Evolutionary conservation across 371 early-diverging fungal genomes (phyloP).

Genomic region (Mucor indicus): DNA sequence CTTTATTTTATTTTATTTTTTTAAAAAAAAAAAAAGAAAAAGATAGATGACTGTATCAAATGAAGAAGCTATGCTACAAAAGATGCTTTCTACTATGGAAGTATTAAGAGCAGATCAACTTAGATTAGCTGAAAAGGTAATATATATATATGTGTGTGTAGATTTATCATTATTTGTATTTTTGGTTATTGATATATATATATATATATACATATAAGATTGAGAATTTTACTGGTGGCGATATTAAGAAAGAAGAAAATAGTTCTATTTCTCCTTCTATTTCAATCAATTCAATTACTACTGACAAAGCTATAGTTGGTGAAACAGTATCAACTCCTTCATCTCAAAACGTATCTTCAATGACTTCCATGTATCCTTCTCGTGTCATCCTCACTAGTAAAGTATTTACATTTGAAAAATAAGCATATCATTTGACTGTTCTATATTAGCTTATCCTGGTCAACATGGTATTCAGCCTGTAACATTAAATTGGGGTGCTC

Average conservation of each 20-base stretch:
- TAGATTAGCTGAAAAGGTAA: constrained; percentile 28
- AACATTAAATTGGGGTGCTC: constrained; percentile 81
- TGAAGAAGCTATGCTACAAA: constrained; percentile 23
- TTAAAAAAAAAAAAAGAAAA: neutral
- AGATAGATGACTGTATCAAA: constrained; percentile 23
- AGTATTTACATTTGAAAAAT: neutral
- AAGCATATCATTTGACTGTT: neutral
- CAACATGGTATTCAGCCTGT: constrained; percentile 87
- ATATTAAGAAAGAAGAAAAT: neutral
- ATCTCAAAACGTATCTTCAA: neutral
- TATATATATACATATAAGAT: neutral
- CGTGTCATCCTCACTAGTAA: constrained; percentile 52
- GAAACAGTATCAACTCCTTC: neutral
- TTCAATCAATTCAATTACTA: constrained; percentile 1
- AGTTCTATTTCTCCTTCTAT: constrained; percentile 7
- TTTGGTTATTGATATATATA: constrained; percentile 4
- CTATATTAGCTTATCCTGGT: constrained; percentile 70
- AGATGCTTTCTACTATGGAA: constrained; percentile 28
- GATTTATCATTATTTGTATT: neutral
- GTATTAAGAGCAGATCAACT: constrained; percentile 24
- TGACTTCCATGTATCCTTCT: constrained; percentile 28
- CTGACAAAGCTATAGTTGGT: neutral
- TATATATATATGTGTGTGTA: neutral
- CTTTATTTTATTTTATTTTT: neutral
- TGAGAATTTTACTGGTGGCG: too few species aligned